Evolutionary conservation across 2,329 filamentous ascomycete species (phyloP), one percentile per base, ranked within the genome.

Genomic region (Leptographium radiaticola): DNA sequence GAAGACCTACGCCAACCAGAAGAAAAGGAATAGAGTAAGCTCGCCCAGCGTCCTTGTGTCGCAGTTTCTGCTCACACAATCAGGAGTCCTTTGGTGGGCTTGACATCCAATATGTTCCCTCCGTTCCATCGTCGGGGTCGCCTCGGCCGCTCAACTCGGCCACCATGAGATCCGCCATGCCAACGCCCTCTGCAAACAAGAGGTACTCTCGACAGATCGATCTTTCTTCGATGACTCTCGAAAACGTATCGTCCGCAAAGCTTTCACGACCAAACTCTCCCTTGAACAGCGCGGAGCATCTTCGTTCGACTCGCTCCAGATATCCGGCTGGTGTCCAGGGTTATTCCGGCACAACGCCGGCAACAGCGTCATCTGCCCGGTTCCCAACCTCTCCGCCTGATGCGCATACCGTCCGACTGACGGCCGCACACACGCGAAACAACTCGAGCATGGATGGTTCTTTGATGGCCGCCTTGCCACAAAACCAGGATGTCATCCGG

Each of bases 401-500:
- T 40, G 72, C 76, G 53, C 80, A 83, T 61, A 59, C 62, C 40
- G 75, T 78, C 51, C 77, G 80, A 59, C 77, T 84, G 60, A 79
- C 83, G 67, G 75, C 49, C 55, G 74, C 76, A 60, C 89, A 95
- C 67, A 81, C 85, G 53, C 81, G 87, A 64, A 87, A 87, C 61
- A 86, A 86, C 62, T 87, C 86, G 53, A 95, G 88, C 68, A 77
- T 91, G 64, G 90, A 96, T 68, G 85, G 84, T 58, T 84, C 88
- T 61, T 83, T 91, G 59, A 93, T 91, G 78, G 87, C 88, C 60
- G 85, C 86, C 56, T 73, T 96, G 63, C 90, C 90, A 55, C 79
- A 84, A 59, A 87, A 89, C 68, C 89, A 94, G 67, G 86, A 90
- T 56, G 81, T 95, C 57, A 95, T 97, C 59, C 81, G 90, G 58